phyloP scores from a whole-genome alignment of 164 flowering plant genomes.

The Macadamia tetraphylla region DNA sequence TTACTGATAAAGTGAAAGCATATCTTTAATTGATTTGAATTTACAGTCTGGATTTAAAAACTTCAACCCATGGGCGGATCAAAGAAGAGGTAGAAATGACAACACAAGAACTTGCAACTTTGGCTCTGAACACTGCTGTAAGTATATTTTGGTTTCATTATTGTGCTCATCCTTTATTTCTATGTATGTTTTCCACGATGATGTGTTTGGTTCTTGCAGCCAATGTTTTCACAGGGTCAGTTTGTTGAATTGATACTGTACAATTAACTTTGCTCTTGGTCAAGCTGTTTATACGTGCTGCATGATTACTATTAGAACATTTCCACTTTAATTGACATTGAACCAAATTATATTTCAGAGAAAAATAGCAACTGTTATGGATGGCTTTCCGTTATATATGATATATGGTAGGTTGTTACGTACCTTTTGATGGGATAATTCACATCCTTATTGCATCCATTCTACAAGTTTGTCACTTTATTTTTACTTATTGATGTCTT shows the following conservation, averaged over 20 bases:
- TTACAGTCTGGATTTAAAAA: conserved; percentile 40
- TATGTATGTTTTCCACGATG: no score
- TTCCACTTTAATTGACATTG: neutral
- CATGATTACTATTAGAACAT: neutral
- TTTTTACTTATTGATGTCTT: no score
- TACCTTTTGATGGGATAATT: neutral
- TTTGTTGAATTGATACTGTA: neutral
- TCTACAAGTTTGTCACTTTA: no score
- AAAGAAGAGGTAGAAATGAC: conserved; percentile 34
- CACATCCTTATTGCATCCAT: neutral
- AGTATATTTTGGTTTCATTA: conserved; percentile 13
- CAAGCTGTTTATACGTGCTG: neutral
- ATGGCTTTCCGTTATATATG: neutral
- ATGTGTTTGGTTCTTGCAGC: neutral
- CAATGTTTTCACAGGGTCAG: neutral
- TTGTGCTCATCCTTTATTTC: no score
- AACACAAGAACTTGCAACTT: conserved; percentile 42
- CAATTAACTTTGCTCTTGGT: neutral
- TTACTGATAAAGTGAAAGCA: conserved; percentile 5
- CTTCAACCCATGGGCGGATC: conserved; percentile 20
- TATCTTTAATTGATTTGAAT: conserved; percentile 12
- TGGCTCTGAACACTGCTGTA: conserved; percentile 59
- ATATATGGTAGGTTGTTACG: neutral
- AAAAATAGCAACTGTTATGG: neutral
- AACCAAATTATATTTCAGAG: neutral